These are phyloP conservation scores for Melampsora larici-populina DNA, from an alignment of 1,284 basidiomycete species.

Conservation along the genomic window DNA sequence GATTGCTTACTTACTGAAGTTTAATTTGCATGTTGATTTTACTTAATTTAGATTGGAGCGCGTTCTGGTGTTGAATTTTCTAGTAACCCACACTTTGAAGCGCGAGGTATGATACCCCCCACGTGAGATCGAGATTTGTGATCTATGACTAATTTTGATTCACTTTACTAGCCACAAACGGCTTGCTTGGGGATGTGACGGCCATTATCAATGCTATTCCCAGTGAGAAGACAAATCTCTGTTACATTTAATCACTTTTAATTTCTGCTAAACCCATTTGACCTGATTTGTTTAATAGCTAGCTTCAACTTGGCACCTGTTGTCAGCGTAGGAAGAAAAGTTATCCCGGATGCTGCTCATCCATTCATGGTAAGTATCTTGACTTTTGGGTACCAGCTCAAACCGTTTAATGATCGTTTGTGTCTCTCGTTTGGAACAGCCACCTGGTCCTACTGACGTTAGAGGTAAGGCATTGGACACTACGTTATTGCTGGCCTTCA, in stretches of 20 bases:
- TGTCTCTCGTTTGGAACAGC: not conserved
- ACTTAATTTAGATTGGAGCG: no score
- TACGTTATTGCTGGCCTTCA: not conserved
- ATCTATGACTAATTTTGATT: not conserved
- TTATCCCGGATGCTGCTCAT: slow-evolving; percentile 36
- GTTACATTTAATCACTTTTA: not conserved
- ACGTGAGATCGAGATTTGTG: not conserved
- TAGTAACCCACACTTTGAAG: not conserved
- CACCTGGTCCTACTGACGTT: not conserved
- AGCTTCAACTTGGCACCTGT: slow-evolving; percentile 12
- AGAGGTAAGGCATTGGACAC: not conserved
- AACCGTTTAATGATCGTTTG: not conserved
- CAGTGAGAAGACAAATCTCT: not conserved
- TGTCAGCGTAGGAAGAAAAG: slow-evolving; percentile 28
- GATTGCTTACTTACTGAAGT: no score
- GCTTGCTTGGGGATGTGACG: not conserved
- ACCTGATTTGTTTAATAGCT: not conserved
- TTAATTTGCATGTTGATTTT: no score
- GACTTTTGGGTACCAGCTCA: not conserved
- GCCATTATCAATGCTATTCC: not conserved
- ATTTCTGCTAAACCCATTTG: not conserved
- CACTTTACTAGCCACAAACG: not conserved
- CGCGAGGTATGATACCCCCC: not conserved
- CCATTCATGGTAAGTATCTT: slow-evolving; percentile 13
- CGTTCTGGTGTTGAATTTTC: not conserved